These are phyloP conservation scores for Aspergillus eucalypticola DNA, from an alignment of 2,329 filamentous ascomycete genomes.

Conservation along the genomic window DNA sequence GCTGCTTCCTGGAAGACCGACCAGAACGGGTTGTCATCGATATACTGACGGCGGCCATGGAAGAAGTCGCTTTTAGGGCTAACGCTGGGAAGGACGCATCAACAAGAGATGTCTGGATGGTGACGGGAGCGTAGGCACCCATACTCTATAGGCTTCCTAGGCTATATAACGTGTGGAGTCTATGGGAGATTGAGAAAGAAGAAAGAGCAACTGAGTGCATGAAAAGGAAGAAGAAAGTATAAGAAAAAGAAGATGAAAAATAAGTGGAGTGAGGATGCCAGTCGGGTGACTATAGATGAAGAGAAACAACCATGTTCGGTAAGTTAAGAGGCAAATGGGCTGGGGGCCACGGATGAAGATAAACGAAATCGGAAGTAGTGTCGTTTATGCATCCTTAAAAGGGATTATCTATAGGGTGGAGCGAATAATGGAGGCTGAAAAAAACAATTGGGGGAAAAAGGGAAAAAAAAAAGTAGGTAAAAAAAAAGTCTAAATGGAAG, in stretches of 20 bases:
- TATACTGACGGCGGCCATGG: conserved; percentile 37
- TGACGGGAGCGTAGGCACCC: neutral
- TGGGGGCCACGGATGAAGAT: neutral
- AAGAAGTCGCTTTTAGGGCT: neutral
- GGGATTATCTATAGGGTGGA: neutral
- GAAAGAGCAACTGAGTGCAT: no score
- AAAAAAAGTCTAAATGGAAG: neutral
- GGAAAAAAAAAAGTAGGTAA: conserved; percentile 2
- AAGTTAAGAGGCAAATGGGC: neutral
- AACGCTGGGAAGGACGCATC: neutral
- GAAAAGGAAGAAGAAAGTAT: neutral
- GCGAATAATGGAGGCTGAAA: conserved; percentile 7
- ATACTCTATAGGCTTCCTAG: neutral
- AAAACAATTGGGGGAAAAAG: conserved; percentile 12
- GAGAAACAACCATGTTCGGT: neutral
- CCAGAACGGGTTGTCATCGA: conserved; percentile 41
- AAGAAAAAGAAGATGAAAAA: no score
- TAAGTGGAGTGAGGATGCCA: neutral
- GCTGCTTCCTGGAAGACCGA: conserved; percentile 39
- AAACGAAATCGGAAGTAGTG: neutral
- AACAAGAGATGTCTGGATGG: neutral
- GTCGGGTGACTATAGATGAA: neutral
- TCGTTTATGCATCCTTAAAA: conserved; percentile 4
- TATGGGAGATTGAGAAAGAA: no score
- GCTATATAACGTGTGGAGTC: neutral